Evolutionary conservation across 1,284 basidiomycete species (phyloP).

Genomic region (Sporisorium exsertum): DNA sequence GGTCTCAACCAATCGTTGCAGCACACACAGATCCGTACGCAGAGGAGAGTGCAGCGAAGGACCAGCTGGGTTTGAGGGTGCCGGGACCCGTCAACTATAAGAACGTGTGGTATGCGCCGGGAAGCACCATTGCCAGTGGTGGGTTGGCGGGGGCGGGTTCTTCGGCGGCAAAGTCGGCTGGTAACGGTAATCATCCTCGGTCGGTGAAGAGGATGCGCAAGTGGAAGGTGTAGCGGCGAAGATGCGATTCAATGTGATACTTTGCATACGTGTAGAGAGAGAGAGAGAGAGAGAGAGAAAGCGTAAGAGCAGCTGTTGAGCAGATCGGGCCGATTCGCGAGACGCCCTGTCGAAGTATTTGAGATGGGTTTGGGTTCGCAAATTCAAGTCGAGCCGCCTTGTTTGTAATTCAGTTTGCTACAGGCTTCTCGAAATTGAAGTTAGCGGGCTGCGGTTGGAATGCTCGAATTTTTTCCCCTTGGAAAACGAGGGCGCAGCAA

Average conservation of each 20-base stretch:
- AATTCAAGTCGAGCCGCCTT: neutral
- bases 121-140: conserved; percentile 43
- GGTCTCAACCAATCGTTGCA: conserved; percentile 30
- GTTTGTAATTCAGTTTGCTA: neutral
- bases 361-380: neutral
- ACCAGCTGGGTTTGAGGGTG: conserved; percentile 32
- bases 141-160: conserved; percentile 22
- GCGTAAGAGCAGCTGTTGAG: no score
- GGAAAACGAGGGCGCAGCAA: neutral
- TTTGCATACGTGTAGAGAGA: neutral
- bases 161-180: conserved; percentile 6
- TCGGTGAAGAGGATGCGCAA: conserved; percentile 46
- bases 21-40: conserved; percentile 11
- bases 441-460: neutral
- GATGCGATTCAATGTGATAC: neutral
- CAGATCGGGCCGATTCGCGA: neutral
- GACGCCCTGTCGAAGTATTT: neutral
- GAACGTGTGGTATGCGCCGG: conserved; percentile 54
- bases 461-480: neutral
- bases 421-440: neutral
- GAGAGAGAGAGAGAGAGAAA: neutral
- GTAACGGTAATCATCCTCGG: conserved; percentile 23
- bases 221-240: conserved; percentile 37
- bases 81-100: conserved; percentile 58
- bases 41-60: conserved; percentile 4